Base-by-base conservation (phyloP, 2,329 filamentous ascomycete species). In the Geosmithia putterillii region DNA sequence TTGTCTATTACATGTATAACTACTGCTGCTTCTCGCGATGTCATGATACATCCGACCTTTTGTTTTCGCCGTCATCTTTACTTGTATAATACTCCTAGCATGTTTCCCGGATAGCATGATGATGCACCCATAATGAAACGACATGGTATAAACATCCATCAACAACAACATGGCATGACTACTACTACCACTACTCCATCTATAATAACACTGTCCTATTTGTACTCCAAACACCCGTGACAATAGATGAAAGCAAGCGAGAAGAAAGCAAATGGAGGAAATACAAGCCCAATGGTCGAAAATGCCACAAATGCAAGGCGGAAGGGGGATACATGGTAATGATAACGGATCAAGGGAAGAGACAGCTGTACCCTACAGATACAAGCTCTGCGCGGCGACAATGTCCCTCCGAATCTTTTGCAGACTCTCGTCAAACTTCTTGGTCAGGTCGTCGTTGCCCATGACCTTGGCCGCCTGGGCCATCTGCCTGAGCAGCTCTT, bases 391-490 rank as follows among this genome's bases (percentile, higher is more conserved):
- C 40, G 90, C 87, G 20, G 90, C 88, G 46, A 98, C 90, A 60
- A 98, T 89, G 60, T 96, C 92, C 56, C 92, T 76, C 62, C 86
- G 78, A 44, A 96, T 84, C 74, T 94, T 92, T 46, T 74, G 72
- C 52, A 98, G 67, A 48, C 86, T 83, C 52, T 80, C 76, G 56
- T 95, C 89, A 58, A 98, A 98, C 66, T 95, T 95, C 58, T 81
- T 76, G 57, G 89, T 84, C 45, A 98, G 70, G 55, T 96, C 92
- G 47, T 94, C 87, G 59, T 85, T 95, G 55, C 92, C 92, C 92
- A 98, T 98, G 49, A 95, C 90, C 67, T 95, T 96, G 51, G 86
- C 79, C 20, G 90, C 92, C 65, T 96, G 86, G 15, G 84, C 90
- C 76, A 96, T 94, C 63, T 98, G 92, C 51, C 92, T 79, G 32